phyloP scores from a whole-genome alignment of 2,329 filamentous ascomycete species.

The Aspergillus sp. region DNA sequence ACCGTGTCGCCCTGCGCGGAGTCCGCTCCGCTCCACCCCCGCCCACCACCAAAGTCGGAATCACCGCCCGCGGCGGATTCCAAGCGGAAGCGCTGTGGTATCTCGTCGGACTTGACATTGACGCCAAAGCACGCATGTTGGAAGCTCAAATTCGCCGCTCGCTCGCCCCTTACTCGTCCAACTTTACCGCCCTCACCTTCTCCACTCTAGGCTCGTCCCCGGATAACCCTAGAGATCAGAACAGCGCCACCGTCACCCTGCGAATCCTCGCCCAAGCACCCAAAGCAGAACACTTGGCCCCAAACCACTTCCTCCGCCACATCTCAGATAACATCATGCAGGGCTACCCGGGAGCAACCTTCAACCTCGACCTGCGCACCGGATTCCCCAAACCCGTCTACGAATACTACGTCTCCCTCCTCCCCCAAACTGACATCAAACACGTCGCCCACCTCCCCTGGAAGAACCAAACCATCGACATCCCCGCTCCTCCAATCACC shows the following conservation, averaged over 20 bases:
- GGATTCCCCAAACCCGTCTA: slow-evolving; percentile 32
- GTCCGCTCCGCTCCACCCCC: slow-evolving; percentile 42
- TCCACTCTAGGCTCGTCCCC: slow-evolving; percentile 23
- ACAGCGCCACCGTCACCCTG: slow-evolving; percentile 38
- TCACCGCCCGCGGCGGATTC: slow-evolving; percentile 44
- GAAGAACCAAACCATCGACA: slow-evolving; percentile 12
- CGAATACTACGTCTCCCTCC: slow-evolving; percentile 24
- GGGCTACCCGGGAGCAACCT: slow-evolving; percentile 34
- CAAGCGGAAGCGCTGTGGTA: slow-evolving; percentile 45
- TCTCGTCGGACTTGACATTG: slow-evolving; percentile 41
- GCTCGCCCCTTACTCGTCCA: slow-evolving; percentile 28
- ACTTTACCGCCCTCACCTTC: slow-evolving; percentile 27
- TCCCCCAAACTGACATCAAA: slow-evolving; percentile 19
- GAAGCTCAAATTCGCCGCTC: slow-evolving; percentile 40
- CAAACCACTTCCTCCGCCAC: slow-evolving; percentile 30
- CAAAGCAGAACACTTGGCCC: slow-evolving; percentile 29
- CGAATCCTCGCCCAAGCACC: slow-evolving; percentile 44
- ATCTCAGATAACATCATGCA: slow-evolving; percentile 38
- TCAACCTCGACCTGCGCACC: slow-evolving; percentile 28
- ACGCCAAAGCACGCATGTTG: slow-evolving; percentile 44
- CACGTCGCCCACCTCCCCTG: slow-evolving; percentile 23
- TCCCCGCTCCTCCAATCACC: slow-evolving; percentile 13
- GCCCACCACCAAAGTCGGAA: slow-evolving; percentile 47
- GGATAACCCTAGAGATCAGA: slow-evolving; percentile 35
- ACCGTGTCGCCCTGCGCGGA: slow-evolving; percentile 48